Base-by-base conservation (phyloP, 176 grass and related monocot species). In the Phoenix roebelenii region DNA sequence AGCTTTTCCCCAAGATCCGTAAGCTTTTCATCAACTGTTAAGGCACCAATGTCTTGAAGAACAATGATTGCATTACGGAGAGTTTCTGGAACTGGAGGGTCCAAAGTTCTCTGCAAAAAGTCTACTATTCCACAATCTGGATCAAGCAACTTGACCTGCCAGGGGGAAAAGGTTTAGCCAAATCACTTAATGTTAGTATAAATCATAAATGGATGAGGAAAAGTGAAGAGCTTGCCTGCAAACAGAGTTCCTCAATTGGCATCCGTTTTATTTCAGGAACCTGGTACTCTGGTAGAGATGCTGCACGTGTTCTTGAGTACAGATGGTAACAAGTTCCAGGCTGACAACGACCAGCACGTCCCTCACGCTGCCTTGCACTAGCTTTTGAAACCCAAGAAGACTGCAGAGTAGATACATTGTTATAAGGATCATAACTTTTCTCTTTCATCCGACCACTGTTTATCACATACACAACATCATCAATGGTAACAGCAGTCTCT, bases 371-470 rank as follows among this genome's bases (percentile, higher is more conserved):
- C 49, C 76, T 97, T 69, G 88, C 83, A 72, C 67, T 88, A 63
- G 92, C 92, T 79, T 90, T 90, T 19, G 87, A 97, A 80, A 97
- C 68, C 92, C 92, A 91, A 66, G 87, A 88, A 79, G 92, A 77
- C 59, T 88, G 81, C 74, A 97, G 87, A 58, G 92, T 97, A 52
- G 92, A 97, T 44, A 97, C 92, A 60, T 83, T 88, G 76, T 83
- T 97, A 65, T 97, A 91, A 23, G 92, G 92, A 88, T 97, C 92
- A 77, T 97, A 97, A 71, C 81, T 97, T 82, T 88, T 97, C 70
- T 91, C 92, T 79, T 97, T 97, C 92, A 97, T 97, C 64, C 87
- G 78, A 23, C 92, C 92, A 85, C 69, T 90, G 66, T 91, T 87
- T 75, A 97, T 88, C 22, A 97, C 87, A 73, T 82, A 97, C 54